Evolutionary conservation across 495 filamentous ascomycete genomes (phyloP).

Genomic region (Penicillium angulare): DNA sequence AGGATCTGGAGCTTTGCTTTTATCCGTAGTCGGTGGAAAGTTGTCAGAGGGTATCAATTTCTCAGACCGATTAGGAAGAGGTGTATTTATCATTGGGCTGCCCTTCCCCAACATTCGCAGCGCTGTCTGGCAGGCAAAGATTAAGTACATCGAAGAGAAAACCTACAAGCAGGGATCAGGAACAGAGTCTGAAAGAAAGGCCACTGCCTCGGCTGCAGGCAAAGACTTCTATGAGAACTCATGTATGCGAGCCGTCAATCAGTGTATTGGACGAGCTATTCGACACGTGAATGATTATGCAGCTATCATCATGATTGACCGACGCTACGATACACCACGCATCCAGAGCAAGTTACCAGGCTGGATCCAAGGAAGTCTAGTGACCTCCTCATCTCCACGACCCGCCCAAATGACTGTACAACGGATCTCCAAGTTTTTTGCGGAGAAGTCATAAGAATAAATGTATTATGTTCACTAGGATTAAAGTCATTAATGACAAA

Average conservation of each 20-base stretch:
- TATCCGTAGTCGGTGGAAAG: conserved; percentile 94
- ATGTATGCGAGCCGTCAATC: conserved; percentile 96
- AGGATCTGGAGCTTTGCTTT: conserved; percentile 71
- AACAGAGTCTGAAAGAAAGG: conserved; percentile 33
- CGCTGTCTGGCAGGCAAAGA: conserved; percentile 88
- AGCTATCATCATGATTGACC: conserved; percentile 80
- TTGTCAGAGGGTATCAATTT: conserved; percentile 98
- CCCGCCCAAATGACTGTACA: conserved; percentile 29
- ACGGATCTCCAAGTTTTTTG: conserved; percentile 39
- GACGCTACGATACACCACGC: conserved; percentile 64
- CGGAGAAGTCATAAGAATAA: conserved; percentile 5
- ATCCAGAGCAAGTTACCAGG: conserved; percentile 78
- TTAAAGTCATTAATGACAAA: too few species aligned
- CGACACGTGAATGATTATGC: conserved; percentile 87
- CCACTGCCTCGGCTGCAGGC: conserved; percentile 59
- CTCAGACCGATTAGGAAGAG: conserved; percentile 84
- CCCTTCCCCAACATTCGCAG: conserved; percentile 91
- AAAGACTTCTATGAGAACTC: conserved; percentile 91
- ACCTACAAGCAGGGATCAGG: conserved; percentile 44
- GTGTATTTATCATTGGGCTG: conserved; percentile 83
- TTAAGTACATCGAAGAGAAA: conserved; percentile 79
- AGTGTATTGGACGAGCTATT: conserved; percentile 91
- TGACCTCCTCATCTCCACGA: conserved; percentile 16
- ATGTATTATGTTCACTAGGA: not conserved
- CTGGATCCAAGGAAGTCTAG: conserved; percentile 69